phyloP scores from a whole-genome alignment of 495 filamentous ascomycete species.

The Thermothielavioides terrestris region DNA sequence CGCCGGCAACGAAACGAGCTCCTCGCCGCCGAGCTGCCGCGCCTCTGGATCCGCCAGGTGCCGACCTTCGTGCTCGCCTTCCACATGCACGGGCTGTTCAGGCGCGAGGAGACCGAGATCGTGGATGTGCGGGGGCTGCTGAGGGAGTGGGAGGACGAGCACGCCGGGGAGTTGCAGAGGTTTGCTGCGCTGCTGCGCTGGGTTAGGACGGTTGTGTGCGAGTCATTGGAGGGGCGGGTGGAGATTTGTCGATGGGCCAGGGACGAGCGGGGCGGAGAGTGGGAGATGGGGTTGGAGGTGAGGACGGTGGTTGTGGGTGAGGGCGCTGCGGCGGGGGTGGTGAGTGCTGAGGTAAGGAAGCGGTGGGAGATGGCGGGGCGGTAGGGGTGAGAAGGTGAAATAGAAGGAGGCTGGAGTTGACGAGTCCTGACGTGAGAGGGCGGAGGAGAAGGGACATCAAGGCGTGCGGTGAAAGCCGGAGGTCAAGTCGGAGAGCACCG shows the following conservation, averaged over 20 bases:
- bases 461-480: neutral
- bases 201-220: constrained; percentile 28
- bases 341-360: constrained; percentile 6
- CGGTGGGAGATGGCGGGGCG: neutral
- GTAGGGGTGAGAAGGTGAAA: neutral
- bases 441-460: neutral
- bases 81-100: constrained; percentile 47
- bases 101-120: constrained; percentile 36
- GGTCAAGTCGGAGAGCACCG: neutral
- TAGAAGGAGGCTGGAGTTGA: neutral
- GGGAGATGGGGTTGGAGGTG: constrained; percentile 10
- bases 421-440: neutral
- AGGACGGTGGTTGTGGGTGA: constrained; percentile 3
- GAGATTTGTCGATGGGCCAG: constrained; percentile 16
- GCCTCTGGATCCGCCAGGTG: constrained; percentile 54
- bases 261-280: neutral
- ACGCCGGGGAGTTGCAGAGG: constrained; percentile 30
- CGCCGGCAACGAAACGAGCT: constrained; percentile 12
- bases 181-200: constrained; percentile 38
- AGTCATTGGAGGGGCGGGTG: neutral
- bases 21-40: constrained; percentile 39
- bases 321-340: constrained; percentile 1
- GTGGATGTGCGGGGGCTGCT: constrained; percentile 38
- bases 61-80: constrained; percentile 55
- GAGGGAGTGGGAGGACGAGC: constrained; percentile 43